Evolutionary conservation across 139 green algal species (phyloP), one percentile per base, ranked within the genome.

Genomic region (Coelastrella sp.): DNA sequence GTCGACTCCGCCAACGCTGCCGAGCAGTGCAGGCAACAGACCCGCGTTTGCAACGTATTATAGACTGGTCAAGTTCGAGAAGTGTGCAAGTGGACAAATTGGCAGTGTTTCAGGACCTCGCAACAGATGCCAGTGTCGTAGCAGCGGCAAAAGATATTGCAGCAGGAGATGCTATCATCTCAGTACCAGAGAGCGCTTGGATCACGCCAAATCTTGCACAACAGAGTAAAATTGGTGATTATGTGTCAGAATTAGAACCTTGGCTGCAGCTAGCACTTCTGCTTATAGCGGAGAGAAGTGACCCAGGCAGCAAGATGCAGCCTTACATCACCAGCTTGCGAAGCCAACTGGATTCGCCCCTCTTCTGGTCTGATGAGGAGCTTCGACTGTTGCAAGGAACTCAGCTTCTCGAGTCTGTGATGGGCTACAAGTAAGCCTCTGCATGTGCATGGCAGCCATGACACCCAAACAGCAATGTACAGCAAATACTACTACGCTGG

Each of bases 181-280:
- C 68, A 2, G 62, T 92, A 0, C 86, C 71, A 3, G 85, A 92
- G 13, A 45, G n/a, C 0, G 30, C 38, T 2, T 92, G 89, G 89
- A 45, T 92, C 1, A 85, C 63, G 1, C 25, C 66, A 8, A 63
- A 72, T 2, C 62, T 50, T 4, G 82, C 86, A 1, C 76, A 81
- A 30, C 86, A 86, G 35, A 75, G 86, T 5, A 15, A 60, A 2
- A 83, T 90, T 9, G 89, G 81, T 40, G 69, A 80, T 30, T 45
- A 74, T 15, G 63, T 84, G 9, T 34, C 60, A 0, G 72, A 32
- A 30, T 38, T 87, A 5, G 91, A 95, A 84, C 87, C 93, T 13
- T 98, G 95, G 95, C 66, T 96, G 78, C 90, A 94, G 73, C 41
- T 97, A 2, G 88, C 94, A 5, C 85, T 98, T 37, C 88, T 94